Conservation (phyloP, 106 monocot genomes). For the Ottelia alismoides region DNA sequence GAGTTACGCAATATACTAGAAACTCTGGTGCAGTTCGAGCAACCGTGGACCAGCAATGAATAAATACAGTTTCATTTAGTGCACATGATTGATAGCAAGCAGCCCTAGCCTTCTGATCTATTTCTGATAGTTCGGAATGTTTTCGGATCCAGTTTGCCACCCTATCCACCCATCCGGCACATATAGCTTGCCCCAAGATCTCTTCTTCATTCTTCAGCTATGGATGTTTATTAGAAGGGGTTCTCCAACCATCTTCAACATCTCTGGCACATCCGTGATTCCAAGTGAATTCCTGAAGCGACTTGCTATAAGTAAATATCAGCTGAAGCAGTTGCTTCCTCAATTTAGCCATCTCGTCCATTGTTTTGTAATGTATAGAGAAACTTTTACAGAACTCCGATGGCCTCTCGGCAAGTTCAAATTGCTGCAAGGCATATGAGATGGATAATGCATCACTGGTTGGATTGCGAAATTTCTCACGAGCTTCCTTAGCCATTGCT, state of each 20-base stretch:
- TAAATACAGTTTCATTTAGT: slow-evolving; percentile 48
- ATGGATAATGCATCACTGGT: slow-evolving; percentile 75
- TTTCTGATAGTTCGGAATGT: slow-evolving; percentile 20
- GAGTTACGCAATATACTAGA: slow-evolving; percentile 79
- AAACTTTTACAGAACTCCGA: slow-evolving; percentile 50
- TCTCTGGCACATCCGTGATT: slow-evolving; percentile 35
- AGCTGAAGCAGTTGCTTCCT: slow-evolving; percentile 75
- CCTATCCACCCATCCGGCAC: slow-evolving; percentile 92
- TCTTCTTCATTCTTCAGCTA: slow-evolving; percentile 67
- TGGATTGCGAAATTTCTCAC: slow-evolving; percentile 47
- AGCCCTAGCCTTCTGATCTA: slow-evolving; percentile 34
- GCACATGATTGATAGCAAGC: slow-evolving; percentile 58
- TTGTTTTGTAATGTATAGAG: slow-evolving; percentile 62
- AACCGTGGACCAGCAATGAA: slow-evolving; percentile 67
- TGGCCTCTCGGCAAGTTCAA: slow-evolving; percentile 49
- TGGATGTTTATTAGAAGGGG: slow-evolving; percentile 27
- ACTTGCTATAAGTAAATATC: slow-evolving; percentile 37
- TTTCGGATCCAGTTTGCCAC: slow-evolving; percentile 52
- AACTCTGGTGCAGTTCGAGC: slow-evolving; percentile 63
- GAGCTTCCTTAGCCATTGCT: slow-evolving; percentile 31
- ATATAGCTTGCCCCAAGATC: slow-evolving; percentile 69
- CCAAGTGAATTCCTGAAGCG: slow-evolving; percentile 47
- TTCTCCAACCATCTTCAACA: slow-evolving; percentile 53
- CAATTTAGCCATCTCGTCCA: slow-evolving; percentile 96
- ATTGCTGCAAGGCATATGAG: slow-evolving; percentile 65